Base-by-base conservation (phyloP, 2,329 filamentous ascomycete genomes). In the Nigrospora osmanthi region DNA sequence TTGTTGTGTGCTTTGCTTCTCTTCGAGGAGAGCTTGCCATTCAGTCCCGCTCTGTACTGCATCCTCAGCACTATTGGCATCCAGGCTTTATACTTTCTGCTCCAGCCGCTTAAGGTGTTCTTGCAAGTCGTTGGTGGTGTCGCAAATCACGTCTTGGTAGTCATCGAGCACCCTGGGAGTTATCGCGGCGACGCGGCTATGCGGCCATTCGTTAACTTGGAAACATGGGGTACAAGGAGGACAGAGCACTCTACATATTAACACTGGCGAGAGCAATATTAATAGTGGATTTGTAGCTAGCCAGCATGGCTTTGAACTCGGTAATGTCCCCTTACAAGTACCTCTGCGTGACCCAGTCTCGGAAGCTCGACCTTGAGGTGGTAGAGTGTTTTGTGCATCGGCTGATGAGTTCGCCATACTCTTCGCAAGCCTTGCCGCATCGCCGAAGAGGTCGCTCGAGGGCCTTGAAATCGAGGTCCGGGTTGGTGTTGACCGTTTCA, bases 1-100 rank as follows among this genome's bases (percentile, higher is more conserved):
- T 19, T 49, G 40, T 38, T 49, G 23, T 14, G 45, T 46, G 38
- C 47, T 49, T n/a, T 41, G 32, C 38, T 42, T 43, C 38, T 49
- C 47, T 19, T 49, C 44, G 38, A 40, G 17, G 17, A 49, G 39
- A 19, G 38, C 33, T 23, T 42, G 34, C 33, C 35, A 40, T 37
- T 49, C 44, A 34, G 33, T 13, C 13, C 38, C 35, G 38, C 33
- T 30, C 12, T 36, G 6, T 23, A 14, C 32, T 36, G 40, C 9
- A 35, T 31, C 32, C n/a, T 32, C 17, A 14, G 33, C n/a, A 36
- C 36, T 14, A 15, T 33, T 37, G 19, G 40, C 12, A n/a, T 34
- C 33, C n/a, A 49, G 44, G 32, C 14, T 28, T 40, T 42, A 11
- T 13, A 49, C 30, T 43, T 46, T 48, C 15, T 42, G 35, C 16